Base-by-base conservation (phyloP, 495 filamentous ascomycete genomes). In the Annulohypoxylon nitens region DNA sequence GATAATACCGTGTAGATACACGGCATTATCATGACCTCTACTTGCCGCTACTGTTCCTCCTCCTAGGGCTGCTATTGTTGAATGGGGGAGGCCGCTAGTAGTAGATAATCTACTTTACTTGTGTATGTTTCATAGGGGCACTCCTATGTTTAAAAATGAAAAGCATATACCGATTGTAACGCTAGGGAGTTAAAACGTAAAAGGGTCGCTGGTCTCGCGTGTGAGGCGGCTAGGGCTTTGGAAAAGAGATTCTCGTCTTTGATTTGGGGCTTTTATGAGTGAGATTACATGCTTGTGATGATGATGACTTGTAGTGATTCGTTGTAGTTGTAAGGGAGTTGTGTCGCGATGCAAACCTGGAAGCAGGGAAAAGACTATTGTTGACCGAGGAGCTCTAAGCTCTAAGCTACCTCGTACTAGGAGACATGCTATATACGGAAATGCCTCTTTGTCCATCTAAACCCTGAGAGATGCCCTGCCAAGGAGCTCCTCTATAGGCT, bases 91-190 rank as follows among this genome's bases (percentile, higher is more conserved):
- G 30, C 30, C 53, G 20, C 12, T 20, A 37, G 53, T 57, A 57
- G 53, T 57, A 57, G 53, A 57, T 57, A 57, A 18, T 37, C 53
- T 57, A 43, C 9, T 57, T 57, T 57, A 9, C 33, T 57, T 57
- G 53, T 37, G 26, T 57, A 34, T 57, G 30, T 57, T 30, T 33
- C 6, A 57, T 37, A 37, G 53, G 30, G 33, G 53, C 20, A 20
- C 25, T 57, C 53, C 50, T 54, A 36, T 47, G 43, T 47, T 16
- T 6, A 47, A 47, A 33, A 37, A 37, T 36, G 36, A 57, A 55
- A 57, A 57, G 53, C 53, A 57, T 57, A n/a, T 57, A 37, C 9
- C n/a, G n/a, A 57, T 37, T 36, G 53, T 57, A 57, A 57, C 53
- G 53, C 37, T 57, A 57, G 53, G 6, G 4, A 10, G 30, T 3